Base-by-base conservation (phyloP, 257 asterid species). In the Solanum commersonii region DNA sequence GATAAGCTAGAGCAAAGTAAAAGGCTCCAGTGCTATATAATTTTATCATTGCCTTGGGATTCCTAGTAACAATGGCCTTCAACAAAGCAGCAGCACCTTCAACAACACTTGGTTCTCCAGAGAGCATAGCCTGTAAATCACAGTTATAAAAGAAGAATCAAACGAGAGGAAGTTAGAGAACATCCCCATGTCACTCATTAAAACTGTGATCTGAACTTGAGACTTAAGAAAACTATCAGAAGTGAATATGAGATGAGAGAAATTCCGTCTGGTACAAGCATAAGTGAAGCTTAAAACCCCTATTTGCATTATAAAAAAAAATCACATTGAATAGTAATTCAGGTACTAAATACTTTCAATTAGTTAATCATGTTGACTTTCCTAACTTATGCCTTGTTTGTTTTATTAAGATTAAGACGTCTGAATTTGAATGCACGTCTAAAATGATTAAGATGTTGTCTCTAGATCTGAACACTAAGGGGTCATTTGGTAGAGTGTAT, bases 11-110 rank as follows among this genome's bases (percentile, higher is more conserved):
- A 85, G 99, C 95, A 92, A 97, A 97, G 89, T 94, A 97, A 93
- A 97, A 96, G 34, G 96, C 92, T 72, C 99, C 99, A n/a, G 99
- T 97, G 88, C 98, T 96, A 91, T 97, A 97, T 67, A 97, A 88
- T 92, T 93, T 93, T 88, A 96, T 97, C 99, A 97, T 96, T 88
- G 99, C 99, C 91, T 96, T 97, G 34, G 99, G 98, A 85, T 97
- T 97, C 95, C 98, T 92, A 85, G 99, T 95, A 86, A 97, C 96
- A 87, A 97, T 91, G 74, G 96, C 98, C 94, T 94, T 96, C 91
- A 97, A 90, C 95, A 97, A 93, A 89, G 98, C 96, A 91, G 99
- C 99, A 91, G 99, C 90, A 67, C 95, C 93, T 90, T 97, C 99
- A 56, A 97, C 98, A 88, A 96, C 92, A 87, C 93, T 92, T 88